phyloP scores from a whole-genome alignment of 73 alveolate species.

The Durusdinium trenchii region DNA sequence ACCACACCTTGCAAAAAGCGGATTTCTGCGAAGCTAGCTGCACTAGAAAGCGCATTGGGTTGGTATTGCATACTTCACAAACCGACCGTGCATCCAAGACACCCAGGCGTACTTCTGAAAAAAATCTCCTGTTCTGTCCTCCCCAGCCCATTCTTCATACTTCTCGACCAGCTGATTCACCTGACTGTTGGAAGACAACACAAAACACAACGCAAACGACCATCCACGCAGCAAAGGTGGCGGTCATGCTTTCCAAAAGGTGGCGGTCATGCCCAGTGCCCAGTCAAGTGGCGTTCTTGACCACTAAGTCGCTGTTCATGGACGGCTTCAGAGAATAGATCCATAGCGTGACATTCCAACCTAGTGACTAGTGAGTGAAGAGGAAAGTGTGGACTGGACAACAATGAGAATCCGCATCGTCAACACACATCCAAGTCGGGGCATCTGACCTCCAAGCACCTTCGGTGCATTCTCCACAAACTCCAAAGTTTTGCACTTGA shows the following conservation, averaged over 20 bases:
- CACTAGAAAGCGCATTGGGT: neutral
- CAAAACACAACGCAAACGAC: neutral
- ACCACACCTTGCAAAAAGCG: neutral
- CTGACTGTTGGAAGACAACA: neutral
- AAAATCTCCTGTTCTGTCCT: neutral
- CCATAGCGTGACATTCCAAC: constrained; percentile 52
- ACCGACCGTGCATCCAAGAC: neutral
- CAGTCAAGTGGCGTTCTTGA: neutral
- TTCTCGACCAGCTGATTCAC: neutral
- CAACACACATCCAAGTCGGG: too few relatives aligned
- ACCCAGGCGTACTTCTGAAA: constrained; percentile 23
- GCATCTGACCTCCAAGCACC: neutral
- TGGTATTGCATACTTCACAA: too few relatives aligned
- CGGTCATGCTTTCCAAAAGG: neutral
- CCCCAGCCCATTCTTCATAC: constrained; percentile 25
- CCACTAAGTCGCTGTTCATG: constrained; percentile 11
- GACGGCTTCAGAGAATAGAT: constrained; percentile 39
- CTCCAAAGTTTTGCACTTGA: constrained; percentile 16
- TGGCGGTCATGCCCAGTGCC: neutral
- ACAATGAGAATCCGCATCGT: too few relatives aligned
- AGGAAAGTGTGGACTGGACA: too few relatives aligned
- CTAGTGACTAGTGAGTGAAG: too few relatives aligned
- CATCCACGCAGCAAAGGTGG: neutral
- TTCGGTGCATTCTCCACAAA: neutral
- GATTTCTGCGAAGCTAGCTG: neutral